Conservation (phyloP, 2,329 filamentous ascomycete species). For the Fusarium oxysporum region DNA sequence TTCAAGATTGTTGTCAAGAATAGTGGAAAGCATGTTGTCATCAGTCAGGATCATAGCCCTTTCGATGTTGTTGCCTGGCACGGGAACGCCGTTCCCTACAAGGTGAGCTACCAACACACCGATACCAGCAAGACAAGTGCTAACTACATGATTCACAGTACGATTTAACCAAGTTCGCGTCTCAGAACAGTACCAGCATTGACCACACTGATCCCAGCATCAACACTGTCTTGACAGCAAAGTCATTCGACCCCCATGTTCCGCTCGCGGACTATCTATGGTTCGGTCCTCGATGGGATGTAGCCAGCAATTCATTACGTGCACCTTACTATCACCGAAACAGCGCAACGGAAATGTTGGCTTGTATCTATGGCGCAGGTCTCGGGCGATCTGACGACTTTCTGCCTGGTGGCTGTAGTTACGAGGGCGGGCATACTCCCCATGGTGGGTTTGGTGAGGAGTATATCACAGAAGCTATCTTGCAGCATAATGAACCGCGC, state of each 20-base stretch:
- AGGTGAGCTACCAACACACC: neutral
- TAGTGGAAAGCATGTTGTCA: constrained; percentile 18
- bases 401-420: constrained; percentile 2
- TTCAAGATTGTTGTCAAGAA: constrained; percentile 8
- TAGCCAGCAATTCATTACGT: constrained; percentile 9
- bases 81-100: constrained; percentile 22
- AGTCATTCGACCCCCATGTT: constrained; percentile 3
- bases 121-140: accelerated
- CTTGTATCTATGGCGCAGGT: constrained; percentile 9
- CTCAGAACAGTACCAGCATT: constrained; percentile 10
- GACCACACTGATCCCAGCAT: constrained; percentile 20
- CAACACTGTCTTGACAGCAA: constrained; percentile 17
- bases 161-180: constrained; percentile 18
- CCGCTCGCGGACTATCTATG: constrained; percentile 8
- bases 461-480: neutral
- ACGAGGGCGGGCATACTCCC: constrained; percentile 18
- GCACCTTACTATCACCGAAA: constrained; percentile 13
- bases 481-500: constrained; percentile 16
- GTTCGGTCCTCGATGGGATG: constrained; percentile 4
- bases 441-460: constrained; percentile 19
- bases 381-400: constrained; percentile 19
- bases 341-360: neutral
- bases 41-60: constrained; percentile 20
- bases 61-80: constrained; percentile 30
- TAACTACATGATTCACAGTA: neutral